These are phyloP conservation scores for Basipetospora chlamydospora DNA, from an alignment of 2,329 filamentous ascomycete species.

Conservation along the genomic window DNA sequence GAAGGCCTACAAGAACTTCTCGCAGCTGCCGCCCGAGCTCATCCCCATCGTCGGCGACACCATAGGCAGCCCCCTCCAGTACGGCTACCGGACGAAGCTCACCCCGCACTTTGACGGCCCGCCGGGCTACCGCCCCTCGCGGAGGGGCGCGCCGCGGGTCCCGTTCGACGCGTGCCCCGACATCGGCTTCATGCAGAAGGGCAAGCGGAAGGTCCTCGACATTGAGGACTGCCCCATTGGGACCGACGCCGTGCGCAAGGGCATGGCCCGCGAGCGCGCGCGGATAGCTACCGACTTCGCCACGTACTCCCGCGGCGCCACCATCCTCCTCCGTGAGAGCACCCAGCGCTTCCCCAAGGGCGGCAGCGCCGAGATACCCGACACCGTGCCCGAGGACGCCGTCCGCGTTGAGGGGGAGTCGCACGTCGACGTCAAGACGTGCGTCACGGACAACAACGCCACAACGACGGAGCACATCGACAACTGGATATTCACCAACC, in stretches of 20 bases:
- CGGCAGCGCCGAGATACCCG: slow-evolving; percentile 14
- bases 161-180: slow-evolving; percentile 52
- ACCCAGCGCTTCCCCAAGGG: slow-evolving; percentile 52
- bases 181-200: slow-evolving; percentile 85
- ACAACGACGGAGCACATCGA: slow-evolving; percentile 80
- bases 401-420: slow-evolving; percentile 35
- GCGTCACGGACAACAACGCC: slow-evolving; percentile 73
- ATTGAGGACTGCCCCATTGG: slow-evolving; percentile 97
- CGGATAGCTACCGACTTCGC: slow-evolving; percentile 56
- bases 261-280: slow-evolving; percentile 65
- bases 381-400: slow-evolving; percentile 17
- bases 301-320: slow-evolving; percentile 69
- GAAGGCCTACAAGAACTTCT: slow-evolving; percentile 86
- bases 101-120: slow-evolving; percentile 91
- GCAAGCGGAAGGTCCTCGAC: slow-evolving; percentile 65
- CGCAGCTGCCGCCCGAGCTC: slow-evolving; percentile 58
- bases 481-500: slow-evolving; percentile 74
- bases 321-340: slow-evolving; percentile 75
- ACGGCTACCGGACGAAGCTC: slow-evolving; percentile 89
- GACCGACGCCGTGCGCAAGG: slow-evolving; percentile 68
- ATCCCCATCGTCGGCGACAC: slow-evolving; percentile 70
- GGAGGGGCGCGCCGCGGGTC: slow-evolving; percentile 29
- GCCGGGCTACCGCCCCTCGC: slow-evolving; percentile 33
- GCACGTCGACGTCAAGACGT: slow-evolving; percentile 69
- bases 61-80: slow-evolving; percentile 79